Evolutionary conservation across 2,329 filamentous ascomycete species (phyloP).

Genomic region (Ceratocystis harringtonii): DNA sequence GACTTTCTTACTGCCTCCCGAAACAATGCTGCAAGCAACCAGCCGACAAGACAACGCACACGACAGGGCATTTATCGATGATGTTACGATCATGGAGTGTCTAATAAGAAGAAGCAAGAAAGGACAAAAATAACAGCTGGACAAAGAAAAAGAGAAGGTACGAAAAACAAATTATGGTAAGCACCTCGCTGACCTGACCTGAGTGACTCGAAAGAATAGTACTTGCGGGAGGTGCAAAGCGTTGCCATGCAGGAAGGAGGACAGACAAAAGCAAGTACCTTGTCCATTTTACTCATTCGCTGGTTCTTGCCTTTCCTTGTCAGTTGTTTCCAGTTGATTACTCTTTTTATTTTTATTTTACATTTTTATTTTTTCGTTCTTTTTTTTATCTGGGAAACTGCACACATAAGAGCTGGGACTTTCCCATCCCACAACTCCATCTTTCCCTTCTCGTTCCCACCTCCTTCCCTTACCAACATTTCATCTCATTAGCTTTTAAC

Average conservation of each 20-base stretch:
- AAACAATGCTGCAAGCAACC: conserved; percentile 4
- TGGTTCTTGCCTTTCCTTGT: conserved; percentile 7
- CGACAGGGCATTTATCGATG: neutral
- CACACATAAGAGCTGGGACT: conserved; percentile 14
- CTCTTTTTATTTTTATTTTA: neutral
- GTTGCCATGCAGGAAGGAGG: conserved; percentile 4
- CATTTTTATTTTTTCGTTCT: neutral
- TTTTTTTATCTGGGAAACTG: neutral
- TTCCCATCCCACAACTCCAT: conserved; percentile 12
- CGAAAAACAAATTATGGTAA: neutral
- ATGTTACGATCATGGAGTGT: neutral
- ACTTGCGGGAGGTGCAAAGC: conserved; percentile 4
- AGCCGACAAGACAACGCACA: neutral
- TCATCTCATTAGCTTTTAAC: conserved; percentile 9
- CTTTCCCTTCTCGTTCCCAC: conserved; percentile 19
- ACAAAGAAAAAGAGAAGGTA: neutral
- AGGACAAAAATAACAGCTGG: neutral
- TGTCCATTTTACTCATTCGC: neutral
- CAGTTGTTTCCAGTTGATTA: neutral
- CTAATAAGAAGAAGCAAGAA: neutral
- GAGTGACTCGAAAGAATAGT: neutral
- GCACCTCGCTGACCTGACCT: neutral
- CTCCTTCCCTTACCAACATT: conserved; percentile 18
- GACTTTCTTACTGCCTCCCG: neutral
- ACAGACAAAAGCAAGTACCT: conserved; percentile 4